Evolutionary conservation across 345 rosid genomes (phyloP).

Genomic region (Salix udensis): DNA sequence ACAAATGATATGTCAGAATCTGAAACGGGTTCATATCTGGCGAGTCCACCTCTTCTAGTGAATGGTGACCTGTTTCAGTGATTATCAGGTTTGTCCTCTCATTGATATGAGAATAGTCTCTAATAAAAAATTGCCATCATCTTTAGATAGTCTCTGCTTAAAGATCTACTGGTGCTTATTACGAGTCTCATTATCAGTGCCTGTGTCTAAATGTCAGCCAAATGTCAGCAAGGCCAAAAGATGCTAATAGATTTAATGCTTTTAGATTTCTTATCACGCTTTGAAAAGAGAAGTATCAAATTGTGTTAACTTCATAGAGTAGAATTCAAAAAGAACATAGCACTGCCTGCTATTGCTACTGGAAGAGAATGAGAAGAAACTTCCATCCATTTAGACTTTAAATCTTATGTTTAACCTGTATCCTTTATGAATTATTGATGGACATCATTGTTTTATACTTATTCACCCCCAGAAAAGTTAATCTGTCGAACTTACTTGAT

Average conservation of each 20-base stretch:
- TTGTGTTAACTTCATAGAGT: neutral
- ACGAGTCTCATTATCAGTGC: neutral
- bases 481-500: constrained; percentile 1
- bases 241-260: neutral
- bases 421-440: neutral
- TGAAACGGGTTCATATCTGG: constrained; percentile 36
- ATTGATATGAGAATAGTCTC: neutral
- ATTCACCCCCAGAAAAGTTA: neutral
- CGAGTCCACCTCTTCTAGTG: constrained; percentile 29
- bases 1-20: constrained; percentile 75
- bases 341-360: neutral
- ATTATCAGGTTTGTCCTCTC: neutral
- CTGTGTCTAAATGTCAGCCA: neutral
- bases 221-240: neutral
- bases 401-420: neutral
- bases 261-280: neutral
- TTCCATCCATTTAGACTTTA: neutral
- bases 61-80: constrained; percentile 57
- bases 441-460: neutral
- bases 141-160: neutral
- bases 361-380: neutral
- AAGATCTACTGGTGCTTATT: neutral
- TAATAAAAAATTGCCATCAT: neutral
- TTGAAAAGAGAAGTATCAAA: neutral
- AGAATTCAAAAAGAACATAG: neutral